These are phyloP conservation scores for Oryza longistaminata DNA, from an alignment of 176 grass and related monocot species.

Conservation along the genomic window DNA sequence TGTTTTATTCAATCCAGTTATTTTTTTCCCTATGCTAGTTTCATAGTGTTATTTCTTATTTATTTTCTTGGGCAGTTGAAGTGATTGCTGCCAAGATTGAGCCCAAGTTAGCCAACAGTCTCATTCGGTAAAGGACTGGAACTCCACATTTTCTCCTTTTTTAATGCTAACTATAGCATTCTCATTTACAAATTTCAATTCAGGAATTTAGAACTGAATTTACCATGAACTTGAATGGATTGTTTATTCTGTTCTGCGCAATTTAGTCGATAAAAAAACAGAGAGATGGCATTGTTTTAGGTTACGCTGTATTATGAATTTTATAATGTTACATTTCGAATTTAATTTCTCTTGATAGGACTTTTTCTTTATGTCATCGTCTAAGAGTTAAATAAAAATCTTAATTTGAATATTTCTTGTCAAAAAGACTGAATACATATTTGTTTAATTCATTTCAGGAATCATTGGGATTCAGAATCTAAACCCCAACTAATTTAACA, in stretches of 20 bases:
- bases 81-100: slow-evolving; percentile 46
- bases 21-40: neutral
- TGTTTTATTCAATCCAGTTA: neutral
- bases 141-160: neutral
- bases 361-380: neutral
- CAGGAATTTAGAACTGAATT: neutral
- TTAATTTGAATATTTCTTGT: neutral
- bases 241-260: neutral
- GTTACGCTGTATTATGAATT: slow-evolving; percentile 1
- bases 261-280: neutral
- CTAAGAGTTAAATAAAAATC: neutral
- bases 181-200: neutral
- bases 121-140: slow-evolving; percentile 41
- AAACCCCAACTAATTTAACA: neutral
- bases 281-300: neutral
- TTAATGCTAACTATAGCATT: neutral
- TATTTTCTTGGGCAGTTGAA: slow-evolving; percentile 32
- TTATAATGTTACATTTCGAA: neutral
- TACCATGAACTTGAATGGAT: neutral
- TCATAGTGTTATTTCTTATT: neutral
- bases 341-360: neutral
- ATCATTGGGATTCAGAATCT: neutral
- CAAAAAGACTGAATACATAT: neutral
- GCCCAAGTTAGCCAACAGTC: slow-evolving; percentile 38
- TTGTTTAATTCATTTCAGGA: neutral